Evolutionary conservation across 2,329 filamentous ascomycete genomes (phyloP).

Genomic region (Aspergillus tanneri): DNA sequence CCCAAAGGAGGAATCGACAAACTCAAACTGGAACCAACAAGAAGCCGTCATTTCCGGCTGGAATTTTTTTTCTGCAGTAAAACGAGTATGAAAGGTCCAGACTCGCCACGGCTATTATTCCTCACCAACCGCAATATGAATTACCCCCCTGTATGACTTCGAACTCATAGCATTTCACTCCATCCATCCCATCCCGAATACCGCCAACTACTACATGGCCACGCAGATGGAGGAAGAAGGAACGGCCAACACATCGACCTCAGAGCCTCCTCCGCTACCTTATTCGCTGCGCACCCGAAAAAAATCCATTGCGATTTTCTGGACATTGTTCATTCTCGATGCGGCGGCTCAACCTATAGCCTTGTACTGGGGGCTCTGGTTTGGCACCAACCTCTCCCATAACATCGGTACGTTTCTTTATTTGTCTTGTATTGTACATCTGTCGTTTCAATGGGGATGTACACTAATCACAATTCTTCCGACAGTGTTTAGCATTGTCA

Average conservation of each 20-base stretch:
- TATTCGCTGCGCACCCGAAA: slow-evolving; percentile 57
- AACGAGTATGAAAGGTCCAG: background rate
- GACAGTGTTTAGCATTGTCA: slow-evolving; percentile 45
- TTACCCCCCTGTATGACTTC: slow-evolving; percentile 14
- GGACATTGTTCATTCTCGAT: slow-evolving; percentile 60
- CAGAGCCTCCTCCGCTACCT: slow-evolving; percentile 51
- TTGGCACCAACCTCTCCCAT: slow-evolving; percentile 51
- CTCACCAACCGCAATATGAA: slow-evolving; percentile 16
- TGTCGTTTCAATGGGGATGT: background rate
- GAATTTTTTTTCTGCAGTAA: background rate
- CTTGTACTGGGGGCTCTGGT: slow-evolving; percentile 63
- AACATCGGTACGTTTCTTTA: slow-evolving; percentile 42
- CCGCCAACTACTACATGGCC: slow-evolving; percentile 5
- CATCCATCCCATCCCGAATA: slow-evolving; percentile 1
- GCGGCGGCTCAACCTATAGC: slow-evolving; percentile 58
- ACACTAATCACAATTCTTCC: background rate
- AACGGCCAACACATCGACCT: slow-evolving; percentile 20
- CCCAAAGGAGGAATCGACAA: background rate
- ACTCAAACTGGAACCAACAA: background rate
- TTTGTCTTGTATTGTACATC: too few relatives aligned
- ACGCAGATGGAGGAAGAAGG: slow-evolving; percentile 38
- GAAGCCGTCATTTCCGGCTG: background rate
- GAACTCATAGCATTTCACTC: background rate
- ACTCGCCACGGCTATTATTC: too few relatives aligned
- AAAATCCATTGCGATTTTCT: slow-evolving; percentile 58